These are phyloP conservation scores for Tilletiopsis washingtonensis DNA, from an alignment of 1,284 basidiomycete species.

Conservation along the genomic window DNA sequence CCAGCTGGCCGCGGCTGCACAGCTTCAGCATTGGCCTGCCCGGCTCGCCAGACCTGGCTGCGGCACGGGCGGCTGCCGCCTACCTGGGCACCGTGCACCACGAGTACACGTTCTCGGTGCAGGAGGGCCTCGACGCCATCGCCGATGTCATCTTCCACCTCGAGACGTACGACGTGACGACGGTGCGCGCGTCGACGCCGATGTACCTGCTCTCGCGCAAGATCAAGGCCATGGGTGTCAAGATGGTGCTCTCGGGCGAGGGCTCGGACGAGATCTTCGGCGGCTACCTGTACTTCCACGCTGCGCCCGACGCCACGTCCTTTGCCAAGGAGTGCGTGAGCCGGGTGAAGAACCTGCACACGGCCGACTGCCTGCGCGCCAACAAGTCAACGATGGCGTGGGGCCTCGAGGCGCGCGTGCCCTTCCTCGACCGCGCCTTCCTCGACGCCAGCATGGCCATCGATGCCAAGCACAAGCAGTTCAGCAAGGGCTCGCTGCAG, in stretches of 20 bases:
- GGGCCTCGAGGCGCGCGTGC: conserved; percentile 97
- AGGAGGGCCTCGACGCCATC: conserved; percentile 95
- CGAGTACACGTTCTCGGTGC: conserved; percentile 96
- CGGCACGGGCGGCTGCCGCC: conserved; percentile 86
- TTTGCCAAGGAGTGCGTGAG: conserved; percentile 95
- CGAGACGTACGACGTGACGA: conserved; percentile 98
- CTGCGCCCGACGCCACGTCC: conserved; percentile 76
- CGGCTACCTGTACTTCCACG: conserved; percentile 99
- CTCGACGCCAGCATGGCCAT: conserved; percentile 88
- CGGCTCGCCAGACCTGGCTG: conserved; percentile 88
- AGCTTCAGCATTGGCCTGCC: conserved; percentile 96
- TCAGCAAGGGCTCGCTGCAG: conserved; percentile 72
- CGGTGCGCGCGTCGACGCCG: conserved; percentile 91
- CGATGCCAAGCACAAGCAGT: conserved; percentile 81
- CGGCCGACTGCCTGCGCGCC: conserved; percentile 91
- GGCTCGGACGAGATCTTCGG: conserved; percentile 97
- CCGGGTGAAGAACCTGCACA: conserved; percentile 96
- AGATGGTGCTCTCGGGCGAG: conserved; percentile 98
- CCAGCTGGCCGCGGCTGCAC: conserved; percentile 92
- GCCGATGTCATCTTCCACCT: conserved; percentile 97
- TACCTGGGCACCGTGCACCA: conserved; percentile 93
- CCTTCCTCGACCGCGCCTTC: conserved; percentile 96
- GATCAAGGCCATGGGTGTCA: conserved; percentile 99
- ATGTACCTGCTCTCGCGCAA: conserved; percentile 96
- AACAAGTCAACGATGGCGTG: conserved; percentile 99